Evolutionary conservation across 768 basidiomycete genomes (phyloP).

Genomic region (Lactarius pseudohatsudake): DNA sequence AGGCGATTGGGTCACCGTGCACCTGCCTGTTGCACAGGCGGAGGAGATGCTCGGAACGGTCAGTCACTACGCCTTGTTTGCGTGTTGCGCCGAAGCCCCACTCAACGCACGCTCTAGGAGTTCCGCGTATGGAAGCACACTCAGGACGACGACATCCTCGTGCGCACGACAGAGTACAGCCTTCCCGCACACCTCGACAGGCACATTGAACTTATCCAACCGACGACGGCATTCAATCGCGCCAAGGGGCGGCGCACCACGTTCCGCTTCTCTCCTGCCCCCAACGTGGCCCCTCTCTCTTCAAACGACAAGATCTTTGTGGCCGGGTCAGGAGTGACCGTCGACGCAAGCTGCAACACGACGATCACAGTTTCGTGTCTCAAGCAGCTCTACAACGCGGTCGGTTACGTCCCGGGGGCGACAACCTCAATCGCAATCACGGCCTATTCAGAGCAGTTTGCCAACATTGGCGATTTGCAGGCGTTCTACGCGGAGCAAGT

Average conservation of each 20-base stretch:
- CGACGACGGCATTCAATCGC: slow-evolving; percentile 61
- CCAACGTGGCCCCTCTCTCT: neutral
- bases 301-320: slow-evolving; percentile 2
- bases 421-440: slow-evolving; percentile 40
- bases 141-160: slow-evolving; percentile 48
- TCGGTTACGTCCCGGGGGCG: too few species aligned
- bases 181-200: slow-evolving; percentile 52
- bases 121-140: slow-evolving; percentile 56
- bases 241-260: slow-evolving; percentile 40
- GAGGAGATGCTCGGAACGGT: too few species aligned
- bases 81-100: neutral
- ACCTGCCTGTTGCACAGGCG: too few species aligned
- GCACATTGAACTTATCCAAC: slow-evolving; percentile 63
- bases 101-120: slow-evolving; percentile 38
- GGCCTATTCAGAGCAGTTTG: slow-evolving; percentile 38
- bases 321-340: slow-evolving; percentile 12
- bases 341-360: slow-evolving; percentile 38
- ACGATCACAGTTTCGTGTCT: slow-evolving; percentile 40
- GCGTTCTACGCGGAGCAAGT: slow-evolving; percentile 36
- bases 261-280: slow-evolving; percentile 32
- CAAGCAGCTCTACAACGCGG: slow-evolving; percentile 39
- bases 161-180: slow-evolving; percentile 61
- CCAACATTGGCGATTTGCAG: slow-evolving; percentile 36
- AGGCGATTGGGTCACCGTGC: too few species aligned
- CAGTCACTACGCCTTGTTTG: too few species aligned